Evolutionary conservation across 2,329 filamentous ascomycete species (phyloP).

Genomic region (Zalaria obscura): DNA sequence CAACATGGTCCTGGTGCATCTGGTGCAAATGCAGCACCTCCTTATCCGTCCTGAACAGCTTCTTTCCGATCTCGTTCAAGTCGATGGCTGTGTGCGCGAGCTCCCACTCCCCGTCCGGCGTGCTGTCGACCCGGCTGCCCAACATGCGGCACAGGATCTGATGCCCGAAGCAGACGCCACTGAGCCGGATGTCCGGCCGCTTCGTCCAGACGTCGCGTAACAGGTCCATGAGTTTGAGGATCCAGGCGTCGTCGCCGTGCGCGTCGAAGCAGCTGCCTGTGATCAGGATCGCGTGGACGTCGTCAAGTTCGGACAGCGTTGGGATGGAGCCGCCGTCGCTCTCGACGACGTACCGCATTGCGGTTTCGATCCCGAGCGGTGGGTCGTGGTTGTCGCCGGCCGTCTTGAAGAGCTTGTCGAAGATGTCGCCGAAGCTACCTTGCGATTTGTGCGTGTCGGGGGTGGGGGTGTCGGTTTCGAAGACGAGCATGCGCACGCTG

Average conservation of each 20-base stretch:
- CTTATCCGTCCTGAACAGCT: constrained; percentile 24
- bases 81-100: constrained; percentile 28
- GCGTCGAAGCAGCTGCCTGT: constrained; percentile 35
- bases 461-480: constrained; percentile 44
- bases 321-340: constrained; percentile 28
- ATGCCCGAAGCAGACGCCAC: constrained; percentile 35
- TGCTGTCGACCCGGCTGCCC: constrained; percentile 23
- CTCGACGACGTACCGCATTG: constrained; percentile 40
- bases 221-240: constrained; percentile 27
- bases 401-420: constrained; percentile 35
- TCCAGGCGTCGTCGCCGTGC: constrained; percentile 30
- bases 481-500: constrained; percentile 30
- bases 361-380: constrained; percentile 39
- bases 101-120: constrained; percentile 30
- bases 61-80: constrained; percentile 24
- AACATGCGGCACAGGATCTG: constrained; percentile 31
- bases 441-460: constrained; percentile 33
- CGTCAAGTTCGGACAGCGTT: constrained; percentile 30
- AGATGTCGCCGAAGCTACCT: constrained; percentile 41
- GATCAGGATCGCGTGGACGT: constrained; percentile 29
- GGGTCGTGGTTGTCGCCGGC: constrained; percentile 41
- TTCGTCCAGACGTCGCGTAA: constrained; percentile 36
- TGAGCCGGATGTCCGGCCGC: constrained; percentile 36
- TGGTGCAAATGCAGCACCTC: constrained; percentile 27
- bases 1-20: constrained; percentile 34